A percentile compares a stretch with the other conserved stretches of the same genome.
phyloP scores from a whole-genome alignment of 2,329 filamentous ascomycete genomes.

The Metarhizium humberi region DNA sequence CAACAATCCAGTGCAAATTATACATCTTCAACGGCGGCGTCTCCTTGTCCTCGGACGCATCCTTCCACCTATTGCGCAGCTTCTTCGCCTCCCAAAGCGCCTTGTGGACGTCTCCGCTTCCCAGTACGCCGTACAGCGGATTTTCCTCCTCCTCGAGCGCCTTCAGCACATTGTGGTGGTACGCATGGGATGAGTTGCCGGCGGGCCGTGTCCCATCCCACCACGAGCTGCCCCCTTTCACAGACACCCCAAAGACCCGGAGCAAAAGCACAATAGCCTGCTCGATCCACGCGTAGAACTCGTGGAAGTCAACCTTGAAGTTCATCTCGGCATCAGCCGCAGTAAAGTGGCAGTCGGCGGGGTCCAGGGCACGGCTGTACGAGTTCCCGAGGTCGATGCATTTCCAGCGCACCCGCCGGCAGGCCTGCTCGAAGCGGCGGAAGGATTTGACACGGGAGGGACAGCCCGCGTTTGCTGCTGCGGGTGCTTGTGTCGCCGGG shows the following conservation, averaged over 20 bases:
- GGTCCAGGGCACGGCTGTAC: conserved; percentile 41
- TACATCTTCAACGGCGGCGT: conserved; percentile 44
- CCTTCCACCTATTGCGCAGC: conserved; percentile 64
- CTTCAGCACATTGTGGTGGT: conserved; percentile 60
- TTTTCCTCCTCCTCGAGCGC: conserved; percentile 48
- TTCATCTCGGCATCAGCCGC: conserved; percentile 49
- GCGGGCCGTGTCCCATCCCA: not conserved
- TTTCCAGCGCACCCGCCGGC: conserved; percentile 54
- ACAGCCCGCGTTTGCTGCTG: not conserved
- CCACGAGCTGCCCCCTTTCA: conserved; percentile 23
- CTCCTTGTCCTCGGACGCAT: conserved; percentile 40
- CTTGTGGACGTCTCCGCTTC: conserved; percentile 42
- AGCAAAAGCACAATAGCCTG: conserved; percentile 59
- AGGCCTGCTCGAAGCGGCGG: conserved; percentile 49
- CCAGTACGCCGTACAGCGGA: conserved; percentile 48
- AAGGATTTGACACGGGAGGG: conserved; percentile 30
- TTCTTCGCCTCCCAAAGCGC: conserved; percentile 59
- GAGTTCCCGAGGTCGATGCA: conserved; percentile 48
- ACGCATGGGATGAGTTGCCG: conserved; percentile 35
- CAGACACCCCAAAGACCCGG: conserved; percentile 49
- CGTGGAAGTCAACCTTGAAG: conserved; percentile 72
- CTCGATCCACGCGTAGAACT: conserved; percentile 66
- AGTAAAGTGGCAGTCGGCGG: conserved; percentile 23
- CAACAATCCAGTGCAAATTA: conserved; percentile 51
- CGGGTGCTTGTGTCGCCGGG: too few relatives aligned